Evolutionary conservation across 129 eudicot genomes (phyloP), one percentile per base, ranked within the genome.

Genomic region (Artemisia argyi): DNA sequence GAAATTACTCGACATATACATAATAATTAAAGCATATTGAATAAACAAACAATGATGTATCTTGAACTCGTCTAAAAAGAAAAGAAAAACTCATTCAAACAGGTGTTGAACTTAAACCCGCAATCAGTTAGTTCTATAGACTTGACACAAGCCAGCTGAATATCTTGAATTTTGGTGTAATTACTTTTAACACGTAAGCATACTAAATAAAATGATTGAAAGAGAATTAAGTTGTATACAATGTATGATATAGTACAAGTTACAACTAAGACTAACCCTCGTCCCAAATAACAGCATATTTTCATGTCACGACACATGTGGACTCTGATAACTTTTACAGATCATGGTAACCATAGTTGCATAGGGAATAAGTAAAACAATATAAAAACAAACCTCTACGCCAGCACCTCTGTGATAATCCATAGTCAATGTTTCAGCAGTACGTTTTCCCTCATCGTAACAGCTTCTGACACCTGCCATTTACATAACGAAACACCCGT

Each of bases 401-500:
- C 83, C 89, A 57, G 88, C 95, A 72, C 91, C 97, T 42, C 91
- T 79, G 69, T 91, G 97, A 73, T 87, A 91, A 54, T 91, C 97
- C 91, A 91, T 87, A 60, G 91, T 80, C 85, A 91, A 77, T 1
- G 95, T 91, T 61, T 91, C 97, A 19, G 97, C 95, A 0, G 95
- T 88, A 49, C 95, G 86, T 69, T 91, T 91, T 51, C 97, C 97
- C 83, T 87, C 97, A 68, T 90, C 97, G 74, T 90, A 90, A 74
- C 97, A 90, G 64, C 97, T 90, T 59, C 97, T 83, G 66, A 90
- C 97, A 83, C 97, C 97, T 90, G 87, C 48, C 74, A 62, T 24
- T 7, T 19, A 59, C 6, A 39, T 35, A 39, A 15, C 50, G 66
- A 75, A n/a, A 66, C 42, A 8, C 24, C 20, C 26, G 66, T 7